Percentiles rank a stretch among this genome's conserved stretches.
phyloP scores from a whole-genome alignment of 305 asterid species.

The Fraxinus xanthoxyloides region DNA sequence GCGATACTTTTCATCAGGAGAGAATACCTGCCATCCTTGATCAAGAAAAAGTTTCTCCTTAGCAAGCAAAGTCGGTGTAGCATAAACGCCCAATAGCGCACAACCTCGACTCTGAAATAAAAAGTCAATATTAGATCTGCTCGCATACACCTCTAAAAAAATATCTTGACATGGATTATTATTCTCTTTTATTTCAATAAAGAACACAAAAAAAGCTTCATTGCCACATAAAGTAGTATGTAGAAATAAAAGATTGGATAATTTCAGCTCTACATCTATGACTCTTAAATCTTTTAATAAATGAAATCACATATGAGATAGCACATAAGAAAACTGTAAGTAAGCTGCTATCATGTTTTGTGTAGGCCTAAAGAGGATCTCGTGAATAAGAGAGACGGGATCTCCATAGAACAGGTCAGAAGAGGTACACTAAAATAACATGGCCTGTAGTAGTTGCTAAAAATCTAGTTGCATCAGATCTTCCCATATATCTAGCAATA shows the following conservation, averaged over 20 bases:
- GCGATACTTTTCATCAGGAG: background rate
- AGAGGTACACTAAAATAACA: background rate
- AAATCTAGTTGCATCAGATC: background rate
- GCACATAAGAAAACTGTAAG: background rate
- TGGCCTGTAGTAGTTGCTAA: background rate
- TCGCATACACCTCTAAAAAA: background rate
- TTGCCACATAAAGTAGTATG: background rate
- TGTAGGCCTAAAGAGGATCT: background rate
- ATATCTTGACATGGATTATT: background rate
- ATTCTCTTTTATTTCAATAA: constrained; percentile 2
- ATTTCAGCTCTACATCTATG: constrained; percentile 3
- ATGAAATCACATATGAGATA: background rate
- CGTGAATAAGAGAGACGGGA: background rate
- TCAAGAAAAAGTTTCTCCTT: constrained; percentile 90
- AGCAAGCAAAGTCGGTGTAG: constrained; percentile 80
- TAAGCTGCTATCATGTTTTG: background rate
- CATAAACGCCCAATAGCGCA: constrained; percentile 75
- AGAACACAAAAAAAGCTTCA: background rate
- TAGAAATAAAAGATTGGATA: constrained; percentile 12
- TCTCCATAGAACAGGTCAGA: background rate
- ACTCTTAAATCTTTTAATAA: background rate
- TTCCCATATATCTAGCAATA: background rate
- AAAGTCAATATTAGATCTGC: constrained; percentile 20
- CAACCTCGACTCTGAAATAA: constrained; percentile 90
- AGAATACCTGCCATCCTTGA: constrained; percentile 92